Conservation (phyloP, 352 stramenopile genomes). For the Phytophthora chlamydospora region DNA sequence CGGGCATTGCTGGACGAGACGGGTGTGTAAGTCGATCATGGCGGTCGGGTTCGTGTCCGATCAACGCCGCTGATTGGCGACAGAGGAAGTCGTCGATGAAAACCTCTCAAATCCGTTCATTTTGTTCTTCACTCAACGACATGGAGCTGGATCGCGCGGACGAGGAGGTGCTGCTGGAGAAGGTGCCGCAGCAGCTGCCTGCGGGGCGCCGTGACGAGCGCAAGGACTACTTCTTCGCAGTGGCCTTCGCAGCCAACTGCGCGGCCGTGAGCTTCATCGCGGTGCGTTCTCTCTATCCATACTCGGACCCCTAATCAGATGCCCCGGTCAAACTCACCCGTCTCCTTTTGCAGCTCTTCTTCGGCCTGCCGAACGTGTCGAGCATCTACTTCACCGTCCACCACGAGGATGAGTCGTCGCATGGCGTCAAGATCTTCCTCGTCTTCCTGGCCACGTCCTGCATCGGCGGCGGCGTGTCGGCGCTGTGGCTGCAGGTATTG, state of each 20-base stretch:
- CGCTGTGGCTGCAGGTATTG: conserved; percentile 78
- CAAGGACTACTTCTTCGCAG: conserved; percentile 72
- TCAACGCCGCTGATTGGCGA: too few species aligned
- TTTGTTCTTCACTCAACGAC: conserved; percentile 29
- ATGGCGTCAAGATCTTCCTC: conserved; percentile 75
- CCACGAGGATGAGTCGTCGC: conserved; percentile 57
- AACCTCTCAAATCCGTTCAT: too few species aligned
- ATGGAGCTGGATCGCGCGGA: conserved; percentile 75
- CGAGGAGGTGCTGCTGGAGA: conserved; percentile 65
- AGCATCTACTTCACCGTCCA: conserved; percentile 86
- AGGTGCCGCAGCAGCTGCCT: conserved; percentile 44
- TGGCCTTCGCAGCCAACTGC: conserved; percentile 70
- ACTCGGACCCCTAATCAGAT: conserved; percentile 25
- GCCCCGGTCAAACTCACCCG: conserved; percentile 1
- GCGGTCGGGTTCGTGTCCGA: too few species aligned
- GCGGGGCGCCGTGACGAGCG: conserved; percentile 48
- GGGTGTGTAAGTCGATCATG: too few species aligned
- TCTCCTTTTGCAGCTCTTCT: conserved; percentile 54
- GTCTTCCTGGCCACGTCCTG: conserved; percentile 71
- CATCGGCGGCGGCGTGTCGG: conserved; percentile 70
- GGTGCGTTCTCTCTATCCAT: conserved; percentile 33
- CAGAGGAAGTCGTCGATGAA: too few species aligned
- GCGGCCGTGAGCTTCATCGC: conserved; percentile 58
- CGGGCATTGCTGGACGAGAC: too few species aligned
- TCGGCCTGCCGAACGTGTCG: conserved; percentile 75